phyloP scores from a whole-genome alignment of 371 early-diverging fungal species.

The Mucor ambiguus region DNA sequence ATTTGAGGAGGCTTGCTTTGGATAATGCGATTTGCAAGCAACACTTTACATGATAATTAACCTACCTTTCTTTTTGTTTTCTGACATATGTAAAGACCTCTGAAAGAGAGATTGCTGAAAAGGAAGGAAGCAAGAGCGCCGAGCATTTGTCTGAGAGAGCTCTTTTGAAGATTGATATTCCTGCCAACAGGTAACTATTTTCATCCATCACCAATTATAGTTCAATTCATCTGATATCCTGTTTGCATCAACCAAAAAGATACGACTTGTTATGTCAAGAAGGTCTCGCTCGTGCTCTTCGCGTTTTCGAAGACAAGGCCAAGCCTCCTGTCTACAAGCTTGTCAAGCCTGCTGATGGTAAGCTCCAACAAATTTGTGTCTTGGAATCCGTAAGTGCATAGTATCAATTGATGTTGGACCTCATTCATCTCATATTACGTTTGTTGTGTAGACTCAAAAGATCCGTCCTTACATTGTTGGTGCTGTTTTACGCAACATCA shows the following conservation, averaged over 20 bases:
- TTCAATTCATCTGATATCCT: background rate
- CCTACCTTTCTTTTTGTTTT: background rate
- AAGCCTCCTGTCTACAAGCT: constrained; percentile 69
- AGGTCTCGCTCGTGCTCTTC: constrained; percentile 90
- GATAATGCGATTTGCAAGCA: background rate
- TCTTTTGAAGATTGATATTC: constrained; percentile 98
- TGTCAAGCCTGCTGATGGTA: constrained; percentile 61
- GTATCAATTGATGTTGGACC: background rate
- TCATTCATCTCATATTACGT: background rate
- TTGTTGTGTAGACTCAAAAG: constrained; percentile 55
- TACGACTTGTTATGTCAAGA: constrained; percentile 96
- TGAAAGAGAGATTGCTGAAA: constrained; percentile 75
- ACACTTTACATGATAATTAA: background rate
- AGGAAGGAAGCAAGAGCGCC: constrained; percentile 54
- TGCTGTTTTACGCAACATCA: constrained; percentile 93
- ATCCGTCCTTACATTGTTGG: constrained; percentile 93
- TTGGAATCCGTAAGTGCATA: constrained; percentile 39
- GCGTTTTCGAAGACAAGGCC: constrained; percentile 73
- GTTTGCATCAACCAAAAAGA: constrained; percentile 44
- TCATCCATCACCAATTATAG: background rate
- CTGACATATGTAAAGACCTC: constrained; percentile 64
- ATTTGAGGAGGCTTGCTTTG: background rate
- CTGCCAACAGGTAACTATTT: constrained; percentile 93
- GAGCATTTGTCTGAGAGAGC: constrained; percentile 75
- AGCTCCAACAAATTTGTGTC: constrained; percentile 67